Evolutionary conservation across 2,329 filamentous ascomycete genomes (phyloP).

Genomic region (Cordyceps tenuipes): DNA sequence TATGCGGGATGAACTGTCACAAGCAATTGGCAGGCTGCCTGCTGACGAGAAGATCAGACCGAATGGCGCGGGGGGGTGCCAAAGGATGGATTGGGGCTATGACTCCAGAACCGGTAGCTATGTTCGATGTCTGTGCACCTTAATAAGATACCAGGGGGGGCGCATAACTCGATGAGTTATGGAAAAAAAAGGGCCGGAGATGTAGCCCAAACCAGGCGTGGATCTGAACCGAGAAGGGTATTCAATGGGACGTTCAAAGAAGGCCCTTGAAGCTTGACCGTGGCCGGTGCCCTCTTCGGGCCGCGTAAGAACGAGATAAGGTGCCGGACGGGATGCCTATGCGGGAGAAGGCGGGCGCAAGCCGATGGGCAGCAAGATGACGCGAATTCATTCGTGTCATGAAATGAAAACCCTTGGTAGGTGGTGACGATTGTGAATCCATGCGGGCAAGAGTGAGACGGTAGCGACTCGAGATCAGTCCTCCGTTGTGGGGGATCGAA

Average conservation of each 20-base stretch:
- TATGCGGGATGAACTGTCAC: slow-evolving; percentile 10
- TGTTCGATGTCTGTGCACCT: slow-evolving; percentile 9
- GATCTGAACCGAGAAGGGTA: neutral
- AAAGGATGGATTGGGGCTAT: slow-evolving; percentile 4
- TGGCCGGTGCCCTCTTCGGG: neutral
- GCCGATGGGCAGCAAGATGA: neutral
- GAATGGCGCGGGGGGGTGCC: neutral
- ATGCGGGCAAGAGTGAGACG: slow-evolving; percentile 8
- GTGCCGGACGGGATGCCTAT: neutral
- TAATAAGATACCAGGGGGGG: neutral
- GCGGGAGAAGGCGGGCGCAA: neutral
- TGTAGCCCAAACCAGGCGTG: slow-evolving; percentile 5
- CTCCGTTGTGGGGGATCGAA: slow-evolving; percentile 13
- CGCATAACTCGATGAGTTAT: neutral
- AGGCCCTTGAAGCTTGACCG: neutral
- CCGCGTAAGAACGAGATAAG: neutral
- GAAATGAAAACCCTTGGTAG: slow-evolving; percentile 4
- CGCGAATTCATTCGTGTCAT: slow-evolving; percentile 3
- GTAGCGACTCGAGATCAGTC: neutral
- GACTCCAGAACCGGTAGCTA: neutral
- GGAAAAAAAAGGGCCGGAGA: slow-evolving; percentile 3
- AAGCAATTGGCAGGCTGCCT: slow-evolving; percentile 1
- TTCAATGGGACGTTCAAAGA: neutral
- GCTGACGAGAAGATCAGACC: slow-evolving; percentile 5
- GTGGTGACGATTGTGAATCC: neutral